These are phyloP conservation scores for Sphagnum magellanicum DNA, from an alignment of 228 moss, liverwort and hornwort species.

Conservation along the genomic window DNA sequence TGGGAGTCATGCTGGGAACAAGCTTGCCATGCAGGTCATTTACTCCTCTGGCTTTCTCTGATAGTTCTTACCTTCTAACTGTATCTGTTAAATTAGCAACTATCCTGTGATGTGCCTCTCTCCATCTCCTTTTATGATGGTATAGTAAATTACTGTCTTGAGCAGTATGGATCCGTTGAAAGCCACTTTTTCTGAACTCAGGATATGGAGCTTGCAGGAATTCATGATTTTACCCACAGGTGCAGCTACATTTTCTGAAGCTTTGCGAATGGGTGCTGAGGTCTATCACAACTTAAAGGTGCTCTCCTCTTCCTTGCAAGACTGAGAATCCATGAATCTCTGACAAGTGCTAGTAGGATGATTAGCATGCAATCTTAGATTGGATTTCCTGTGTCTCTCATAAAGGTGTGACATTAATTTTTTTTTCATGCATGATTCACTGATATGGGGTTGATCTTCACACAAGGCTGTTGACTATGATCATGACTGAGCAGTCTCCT, in stretches of 20 bases:
- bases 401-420: too few species aligned
- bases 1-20: constrained; percentile 96
- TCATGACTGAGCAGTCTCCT: too few species aligned
- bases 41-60: neutral
- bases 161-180: too few species aligned
- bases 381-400: too few species aligned
- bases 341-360: neutral
- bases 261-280: constrained; percentile 90
- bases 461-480: too few species aligned
- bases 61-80: neutral
- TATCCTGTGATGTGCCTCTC: too few species aligned
- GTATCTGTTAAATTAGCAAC: neutral
- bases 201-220: constrained; percentile 43
- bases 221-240: constrained; percentile 97
- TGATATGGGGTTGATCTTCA: too few species aligned
- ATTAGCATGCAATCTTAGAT: neutral
- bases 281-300: constrained; percentile 94
- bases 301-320: neutral
- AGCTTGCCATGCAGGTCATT: constrained; percentile 95
- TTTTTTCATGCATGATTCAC: neutral
- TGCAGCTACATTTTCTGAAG: constrained; percentile 83
- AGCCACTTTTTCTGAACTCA: too few species aligned
- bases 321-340: neutral
- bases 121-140: too few species aligned
- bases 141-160: too few species aligned